phyloP scores from a whole-genome alignment of 352 stramenopile genomes.

The Discostella stelligera region DNA sequence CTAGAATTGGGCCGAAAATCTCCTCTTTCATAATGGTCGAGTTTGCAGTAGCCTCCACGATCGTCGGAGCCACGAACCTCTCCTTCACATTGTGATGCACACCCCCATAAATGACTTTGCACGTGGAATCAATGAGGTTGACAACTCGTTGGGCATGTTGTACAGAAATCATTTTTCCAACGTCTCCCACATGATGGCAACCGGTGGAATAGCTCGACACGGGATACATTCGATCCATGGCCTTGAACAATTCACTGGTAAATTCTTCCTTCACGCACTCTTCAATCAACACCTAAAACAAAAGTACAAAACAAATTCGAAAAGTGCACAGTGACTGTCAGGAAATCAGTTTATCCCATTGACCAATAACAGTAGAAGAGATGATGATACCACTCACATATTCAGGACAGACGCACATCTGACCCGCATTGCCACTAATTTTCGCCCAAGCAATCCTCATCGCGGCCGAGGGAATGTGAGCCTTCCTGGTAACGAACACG shows the following conservation, averaged over 20 bases:
- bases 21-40: constrained; percentile 87
- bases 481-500: constrained; percentile 27
- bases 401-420: constrained; percentile 86
- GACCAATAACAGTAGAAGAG: background rate
- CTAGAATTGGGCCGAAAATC: constrained; percentile 94
- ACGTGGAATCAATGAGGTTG: constrained; percentile 80
- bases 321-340: constrained; percentile 26
- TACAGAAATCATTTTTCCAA: constrained; percentile 50
- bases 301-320: constrained; percentile 85
- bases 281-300: constrained; percentile 80
- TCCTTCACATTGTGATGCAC: constrained; percentile 30
- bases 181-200: constrained; percentile 16
- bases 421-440: constrained; percentile 34
- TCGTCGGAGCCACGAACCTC: constrained; percentile 67
- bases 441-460: constrained; percentile 18
- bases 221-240: constrained; percentile 37
- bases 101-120: constrained; percentile 79
- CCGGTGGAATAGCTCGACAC: constrained; percentile 17
- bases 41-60: constrained; percentile 83
- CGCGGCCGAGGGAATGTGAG: constrained; percentile 8
- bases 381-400: background rate
- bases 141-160: constrained; percentile 54
- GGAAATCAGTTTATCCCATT: too few species aligned
- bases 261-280: constrained; percentile 80
- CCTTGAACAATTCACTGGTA: constrained; percentile 22